Base-by-base conservation (phyloP, 257 asterid species). In the Paraleonurus japonicus region DNA sequence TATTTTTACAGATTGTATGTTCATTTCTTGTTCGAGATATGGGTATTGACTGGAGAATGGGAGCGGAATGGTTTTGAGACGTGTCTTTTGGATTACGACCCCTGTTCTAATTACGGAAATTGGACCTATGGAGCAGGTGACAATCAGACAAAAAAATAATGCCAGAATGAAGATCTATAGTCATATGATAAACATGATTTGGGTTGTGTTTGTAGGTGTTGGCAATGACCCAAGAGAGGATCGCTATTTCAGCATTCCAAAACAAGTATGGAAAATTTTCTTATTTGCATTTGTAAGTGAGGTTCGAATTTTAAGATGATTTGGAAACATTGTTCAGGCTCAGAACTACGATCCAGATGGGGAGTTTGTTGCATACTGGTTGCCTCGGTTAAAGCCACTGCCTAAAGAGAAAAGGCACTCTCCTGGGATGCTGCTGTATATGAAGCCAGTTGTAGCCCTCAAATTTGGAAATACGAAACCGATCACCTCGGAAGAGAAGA, bases 41-140 rank as follows among this genome's bases (percentile, higher is more conserved):
- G 96, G 95, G 94, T 61, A 79, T 90, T 11, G 98, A 93, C 85
- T 93, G 98, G 98, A 82, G 98, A 80, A 93, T 93, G 95, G 98
- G 98, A 75, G 98, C 98, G 17, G 98, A 93, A 76, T 93, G 98
- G 98, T 93, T n/a, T 93, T 23, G 98, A 93, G 89, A 84, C 97
- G 1, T 90, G 88, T 79, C 97, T 93, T 58, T 75, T 93, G 78
- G 98, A 93, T 74, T 90, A 90, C 51, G 98, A 93, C 78, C 98
- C 98, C 26, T 93, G 96, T 78, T 93, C 98, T 67, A 93, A 93
- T 65, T 93, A 93, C 75, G 97, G 98, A 5, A 93, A 93, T 67
- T 93, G 97, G 98, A 86, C 97, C 15, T 93, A 93, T 43, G 98
- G 98, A 61, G 98, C 98, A 80, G 98, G 98, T 93, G 59, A 87